Conservation (phyloP, 2,329 filamentous ascomycete genomes). For the Colletotrichum sp. region DNA sequence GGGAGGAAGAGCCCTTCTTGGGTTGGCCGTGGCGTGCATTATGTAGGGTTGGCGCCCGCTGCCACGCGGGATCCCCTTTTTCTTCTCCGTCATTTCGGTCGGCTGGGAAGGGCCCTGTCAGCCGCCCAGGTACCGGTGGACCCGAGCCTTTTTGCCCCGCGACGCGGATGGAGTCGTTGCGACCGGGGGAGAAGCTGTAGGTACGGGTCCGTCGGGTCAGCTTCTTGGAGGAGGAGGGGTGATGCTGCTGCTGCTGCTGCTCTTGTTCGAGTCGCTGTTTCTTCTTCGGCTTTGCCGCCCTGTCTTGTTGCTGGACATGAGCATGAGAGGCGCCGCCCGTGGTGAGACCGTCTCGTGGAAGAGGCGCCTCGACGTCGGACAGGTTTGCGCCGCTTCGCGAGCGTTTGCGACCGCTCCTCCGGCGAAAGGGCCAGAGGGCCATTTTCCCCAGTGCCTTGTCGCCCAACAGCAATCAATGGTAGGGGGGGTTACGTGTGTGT, state of each 20-base stretch:
- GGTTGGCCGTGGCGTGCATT: constrained; percentile 61
- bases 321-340: constrained; percentile 26
- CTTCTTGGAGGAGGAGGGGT: constrained; percentile 43
- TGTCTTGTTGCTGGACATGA: background rate
- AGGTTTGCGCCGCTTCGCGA: constrained; percentile 58
- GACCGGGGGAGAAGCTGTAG: constrained; percentile 68
- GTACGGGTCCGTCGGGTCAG: constrained; percentile 53
- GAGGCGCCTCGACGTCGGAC: constrained; percentile 53
- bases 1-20: constrained; percentile 59
- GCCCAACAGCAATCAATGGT: background rate
- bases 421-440: constrained; percentile 85
- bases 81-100: constrained; percentile 20
- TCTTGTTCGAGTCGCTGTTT: constrained; percentile 43
- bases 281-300: constrained; percentile 38
- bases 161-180: constrained; percentile 57
- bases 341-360: constrained; percentile 37
- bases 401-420: constrained; percentile 71
- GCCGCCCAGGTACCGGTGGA: constrained; percentile 13
- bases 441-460: constrained; percentile 47
- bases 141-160: constrained; percentile 23
- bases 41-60: constrained; percentile 56
- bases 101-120: constrained; percentile 21
- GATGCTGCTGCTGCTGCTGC: constrained; percentile 46
- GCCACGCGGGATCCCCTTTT: constrained; percentile 29
- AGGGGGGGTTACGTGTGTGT: background rate